Evolutionary conservation across 2,329 filamentous ascomycete species (phyloP), one percentile per base, ranked within the genome.

Genomic region (Xylariaceae sp.): DNA sequence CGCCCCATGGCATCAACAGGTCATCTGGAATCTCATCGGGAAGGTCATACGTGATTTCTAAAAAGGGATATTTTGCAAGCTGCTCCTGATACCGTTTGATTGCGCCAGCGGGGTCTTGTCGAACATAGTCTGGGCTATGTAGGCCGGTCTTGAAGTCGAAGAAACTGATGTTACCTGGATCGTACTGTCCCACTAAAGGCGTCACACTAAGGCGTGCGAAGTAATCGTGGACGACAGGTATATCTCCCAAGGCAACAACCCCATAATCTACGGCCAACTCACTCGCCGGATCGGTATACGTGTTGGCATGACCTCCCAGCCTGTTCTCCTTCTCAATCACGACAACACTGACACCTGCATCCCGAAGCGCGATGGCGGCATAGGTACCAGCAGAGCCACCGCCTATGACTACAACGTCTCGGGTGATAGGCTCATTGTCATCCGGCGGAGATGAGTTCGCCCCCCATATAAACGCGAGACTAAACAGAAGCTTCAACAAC

Each of bases 151-250:
- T 51, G 42, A 60, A 58, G 47, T 58, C 56, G 17, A 56, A 42
- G 43, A 58, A 60, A 14, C 40, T 42, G 6, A 50, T 22, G 16
- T 53, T 42, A 1, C 38, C 51, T 6, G 33, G 45, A 38, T 40
- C 31, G 1, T 22, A 9, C 5, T 16, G 10, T 6, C 31, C 51
- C 9, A 17, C n/a, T 6, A 38, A 31, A 12, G 45, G 28, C 7
- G 80, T 71, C 1, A 77, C 40, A 18, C 82, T 71, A 0, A 79
- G 79, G 22, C 72, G 67, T 38, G 53, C 64, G 38, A 82, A 77
- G 47, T 78, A 76, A 6, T 75, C 66, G 11, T 70, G 74, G 4
- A 75, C 69, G 1, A 69, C 50, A 0, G 66, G n/a, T 12, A 55
- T 48, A 39, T 64, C 53, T 19, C 61, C 54, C 34, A 60, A 57